A percentile compares a stretch with the other conserved stretches of the same genome.
Conservation (phyloP, 2,329 filamentous ascomycete genomes). For the Verticillium dahliae region DNA sequence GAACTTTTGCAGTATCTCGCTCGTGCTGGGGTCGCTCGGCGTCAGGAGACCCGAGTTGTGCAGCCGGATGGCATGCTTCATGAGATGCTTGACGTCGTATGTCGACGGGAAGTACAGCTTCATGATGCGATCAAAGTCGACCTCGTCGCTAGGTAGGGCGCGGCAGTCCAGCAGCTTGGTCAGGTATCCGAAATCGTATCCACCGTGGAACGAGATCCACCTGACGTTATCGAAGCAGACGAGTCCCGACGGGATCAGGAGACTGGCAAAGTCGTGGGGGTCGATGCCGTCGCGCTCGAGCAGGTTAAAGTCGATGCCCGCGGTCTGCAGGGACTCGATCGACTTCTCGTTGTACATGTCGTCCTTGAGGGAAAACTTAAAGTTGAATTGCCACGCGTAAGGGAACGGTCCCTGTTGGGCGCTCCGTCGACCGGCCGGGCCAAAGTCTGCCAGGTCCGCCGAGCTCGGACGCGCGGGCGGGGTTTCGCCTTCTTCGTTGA, state of each 20-base stretch:
- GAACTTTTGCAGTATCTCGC: constrained; percentile 74
- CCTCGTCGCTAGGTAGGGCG: constrained; percentile 80
- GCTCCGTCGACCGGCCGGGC: constrained; percentile 30
- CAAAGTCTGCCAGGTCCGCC: constrained; percentile 32
- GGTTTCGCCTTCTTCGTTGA: constrained; percentile 83
- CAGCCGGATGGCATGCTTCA: constrained; percentile 77
- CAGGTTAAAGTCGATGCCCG: constrained; percentile 84
- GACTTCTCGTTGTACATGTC: constrained; percentile 98
- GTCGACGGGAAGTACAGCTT: constrained; percentile 89
- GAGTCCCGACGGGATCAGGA: constrained; percentile 87
- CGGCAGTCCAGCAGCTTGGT: constrained; percentile 87
- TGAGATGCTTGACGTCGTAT: constrained; percentile 95
- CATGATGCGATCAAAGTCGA: constrained; percentile 82
- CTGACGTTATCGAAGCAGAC: constrained; percentile 82
- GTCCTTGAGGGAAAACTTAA: constrained; percentile 86
- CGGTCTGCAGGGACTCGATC: constrained; percentile 82
- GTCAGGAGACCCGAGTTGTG: constrained; percentile 58
- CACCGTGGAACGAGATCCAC: constrained; percentile 97
- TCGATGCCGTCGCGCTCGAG: constrained; percentile 88
- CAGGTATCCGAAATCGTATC: constrained; percentile 96
- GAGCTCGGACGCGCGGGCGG: constrained; percentile 62
- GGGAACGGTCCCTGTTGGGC: constrained; percentile 53
- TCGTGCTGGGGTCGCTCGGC: constrained; percentile 56
- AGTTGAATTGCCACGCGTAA: constrained; percentile 99
- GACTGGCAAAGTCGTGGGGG: constrained; percentile 77